These are phyloP conservation scores for Colletotrichum tropicale DNA, from an alignment of 2,329 filamentous ascomycete species.

Conservation along the genomic window DNA sequence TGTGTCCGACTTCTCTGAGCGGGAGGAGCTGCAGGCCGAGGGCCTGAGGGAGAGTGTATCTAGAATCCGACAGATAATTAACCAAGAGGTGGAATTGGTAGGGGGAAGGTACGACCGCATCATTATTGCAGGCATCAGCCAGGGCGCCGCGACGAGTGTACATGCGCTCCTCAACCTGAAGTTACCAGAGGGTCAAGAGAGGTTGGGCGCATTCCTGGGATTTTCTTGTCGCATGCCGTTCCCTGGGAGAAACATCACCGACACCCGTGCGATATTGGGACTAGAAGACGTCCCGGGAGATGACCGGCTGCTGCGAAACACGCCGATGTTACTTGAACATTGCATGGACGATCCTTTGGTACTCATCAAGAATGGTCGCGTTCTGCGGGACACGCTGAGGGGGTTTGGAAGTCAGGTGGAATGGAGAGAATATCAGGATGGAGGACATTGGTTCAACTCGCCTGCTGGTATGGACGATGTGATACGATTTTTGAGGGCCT, in stretches of 20 bases:
- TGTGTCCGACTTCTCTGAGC: conserved; percentile 39
- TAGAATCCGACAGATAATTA: conserved; percentile 34
- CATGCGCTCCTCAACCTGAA: conserved; percentile 41
- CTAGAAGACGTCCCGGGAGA: conserved; percentile 27
- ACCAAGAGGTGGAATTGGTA: conserved; percentile 37
- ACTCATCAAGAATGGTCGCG: conserved; percentile 37
- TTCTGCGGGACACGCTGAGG: conserved; percentile 36
- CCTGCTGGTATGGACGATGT: conserved; percentile 47
- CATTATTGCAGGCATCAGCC: conserved; percentile 50
- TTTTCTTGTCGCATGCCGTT: conserved; percentile 43
- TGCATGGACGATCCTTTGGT: conserved; percentile 48
- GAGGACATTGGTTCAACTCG: conserved; percentile 50
- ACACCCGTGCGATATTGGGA: conserved; percentile 35
- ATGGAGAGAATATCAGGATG: conserved; percentile 45
- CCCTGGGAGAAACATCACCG: conserved; percentile 29
- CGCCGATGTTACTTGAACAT: conserved; percentile 50
- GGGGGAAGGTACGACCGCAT: conserved; percentile 41
- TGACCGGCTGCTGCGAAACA: conserved; percentile 39
- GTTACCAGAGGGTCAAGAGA: conserved; percentile 16
- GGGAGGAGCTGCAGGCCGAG: conserved; percentile 44
- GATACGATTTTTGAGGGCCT: conserved; percentile 32
- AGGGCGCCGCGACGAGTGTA: conserved; percentile 46
- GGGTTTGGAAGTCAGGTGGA: conserved; percentile 40
- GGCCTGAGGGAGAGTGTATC: conserved; percentile 44
- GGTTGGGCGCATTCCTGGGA: conserved; percentile 40